These are phyloP conservation scores for Paraconiothyrium sp. DNA, from an alignment of 2,329 filamentous ascomycete genomes.

Conservation along the genomic window DNA sequence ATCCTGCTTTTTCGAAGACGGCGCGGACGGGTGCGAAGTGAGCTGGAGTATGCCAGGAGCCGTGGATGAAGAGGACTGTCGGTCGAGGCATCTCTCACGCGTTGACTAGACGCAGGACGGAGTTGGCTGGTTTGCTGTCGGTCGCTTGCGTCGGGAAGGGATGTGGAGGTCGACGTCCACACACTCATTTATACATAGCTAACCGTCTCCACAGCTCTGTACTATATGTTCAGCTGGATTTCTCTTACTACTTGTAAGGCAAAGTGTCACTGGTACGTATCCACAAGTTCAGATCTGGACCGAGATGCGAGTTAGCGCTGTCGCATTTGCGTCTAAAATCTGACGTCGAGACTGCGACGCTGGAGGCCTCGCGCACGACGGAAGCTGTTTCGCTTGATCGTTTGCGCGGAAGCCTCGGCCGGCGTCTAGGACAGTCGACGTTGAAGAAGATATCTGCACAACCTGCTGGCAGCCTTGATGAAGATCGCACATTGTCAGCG, in stretches of 20 bases:
- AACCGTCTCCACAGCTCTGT: background rate
- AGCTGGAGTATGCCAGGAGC: constrained; percentile 16
- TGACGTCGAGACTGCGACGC: background rate
- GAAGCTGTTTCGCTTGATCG: background rate
- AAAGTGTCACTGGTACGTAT: background rate
- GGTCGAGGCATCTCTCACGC: constrained; percentile 1
- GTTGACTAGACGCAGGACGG: no score
- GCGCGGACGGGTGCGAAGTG: constrained; percentile 13
- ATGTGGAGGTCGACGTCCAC: background rate
- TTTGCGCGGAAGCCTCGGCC: background rate
- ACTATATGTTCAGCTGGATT: background rate
- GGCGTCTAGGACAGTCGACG: background rate
- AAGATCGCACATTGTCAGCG: no score
- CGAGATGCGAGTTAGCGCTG: background rate
- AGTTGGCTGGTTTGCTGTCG: background rate
- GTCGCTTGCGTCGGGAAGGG: no score
- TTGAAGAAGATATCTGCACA: no score
- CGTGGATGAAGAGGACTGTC: constrained; percentile 19
- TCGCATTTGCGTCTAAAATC: background rate
- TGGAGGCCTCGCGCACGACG: background rate
- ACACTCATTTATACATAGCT: background rate
- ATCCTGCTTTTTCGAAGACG: constrained; percentile 12
- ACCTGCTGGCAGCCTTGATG: no score
- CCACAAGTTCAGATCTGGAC: background rate
- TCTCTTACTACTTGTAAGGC: background rate